Evolutionary conservation across 805 yeast species (phyloP), one percentile per base, ranked within the genome.

Genomic region (Blastobotrys robertii): DNA sequence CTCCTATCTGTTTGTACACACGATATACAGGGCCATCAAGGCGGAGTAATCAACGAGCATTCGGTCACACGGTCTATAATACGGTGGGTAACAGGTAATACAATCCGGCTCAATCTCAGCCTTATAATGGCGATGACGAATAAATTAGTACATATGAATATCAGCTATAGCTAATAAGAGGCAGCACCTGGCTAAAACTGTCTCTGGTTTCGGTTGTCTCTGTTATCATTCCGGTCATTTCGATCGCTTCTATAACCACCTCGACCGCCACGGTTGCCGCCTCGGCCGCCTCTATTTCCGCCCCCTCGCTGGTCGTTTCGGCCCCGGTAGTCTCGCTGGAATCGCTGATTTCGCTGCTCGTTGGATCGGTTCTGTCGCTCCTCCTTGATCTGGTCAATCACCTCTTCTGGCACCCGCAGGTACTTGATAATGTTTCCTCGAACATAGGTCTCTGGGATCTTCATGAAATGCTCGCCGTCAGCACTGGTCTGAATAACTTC

Each of bases 381-480:
- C 36, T 65, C 68, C 33, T 60, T 57, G 47, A 65, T 68, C 32
- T 54, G 52, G 14, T 58, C 66, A n/a, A 66, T 31, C 11, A 55
- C 43, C 39, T 56, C 61, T 39, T 67, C 70, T 6, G 70, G 69
- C 7, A 68, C 59, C 44, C 66, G 63, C 30, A 68, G 57, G 47
- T 61, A 67, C 48, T 68, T 68, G 52, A 68, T 64, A 54, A 84
- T 90, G 50, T 74, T 81, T 36, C 97, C 97, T 59, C 88, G 79
- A 33, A 88, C 75, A 58, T 87, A 88, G 44, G 81, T 73, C 54
- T 84, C 94, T 2, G 79, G 76, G 37, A 82, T 63, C 56, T 80
- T 79, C 42, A 72, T 60, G 59, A 75, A 83, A 42, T 68, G 68
- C 50, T 74, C 78, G 32, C 84, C 90, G 51, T 71, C 68, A 12